Evolutionary conservation across 148 eudicot genomes (phyloP), one percentile per base, ranked within the genome.

Genomic region (Spergularia marina): DNA sequence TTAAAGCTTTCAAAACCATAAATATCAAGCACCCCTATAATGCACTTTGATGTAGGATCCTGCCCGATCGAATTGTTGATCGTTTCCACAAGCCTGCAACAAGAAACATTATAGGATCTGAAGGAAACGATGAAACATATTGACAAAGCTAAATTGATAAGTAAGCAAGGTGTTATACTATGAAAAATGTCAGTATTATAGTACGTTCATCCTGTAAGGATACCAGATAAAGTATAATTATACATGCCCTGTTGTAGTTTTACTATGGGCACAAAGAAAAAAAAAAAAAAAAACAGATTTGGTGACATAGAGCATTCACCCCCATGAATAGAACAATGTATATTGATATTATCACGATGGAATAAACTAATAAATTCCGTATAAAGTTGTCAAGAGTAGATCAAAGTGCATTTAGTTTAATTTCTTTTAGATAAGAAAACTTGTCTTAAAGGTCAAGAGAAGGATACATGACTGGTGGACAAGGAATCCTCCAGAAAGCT

Each of bases 1-100:
- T 93, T 93, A 78, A 89, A 91, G 74, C 97, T 91, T 82, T 92
- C 97, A 83, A 92, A 92, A 17, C 93, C 95, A 76, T 91, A 89
- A 53, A 91, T 88, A 85, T 91, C 94, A 82, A 91, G 97, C 82
- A 91, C 99, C 21, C 97, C 97, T 54, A 89, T 92, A 59, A 96
- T 86, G 16, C 90, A 84, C 74, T 88, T 93, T 73, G 99, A 91
- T 79, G 75, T 88, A 51, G 98, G 95, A 86, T 96, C 99, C 79
- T 96, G 99, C 74, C 99, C 99, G 78, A 96, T 96, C 30, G 98
- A 92, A 76, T 47, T 84, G 86, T 92, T 94, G 83, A 96, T 89
- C 80, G 82, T 96, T 53, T 96, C 97, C 87, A 96, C 99, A 77
- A 96, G 89, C 99, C 99, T 96, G 85, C 34, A 68, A 55, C 65